These are phyloP conservation scores for Fraxinus americana DNA, from an alignment of 257 asterid genomes.

Conservation along the genomic window DNA sequence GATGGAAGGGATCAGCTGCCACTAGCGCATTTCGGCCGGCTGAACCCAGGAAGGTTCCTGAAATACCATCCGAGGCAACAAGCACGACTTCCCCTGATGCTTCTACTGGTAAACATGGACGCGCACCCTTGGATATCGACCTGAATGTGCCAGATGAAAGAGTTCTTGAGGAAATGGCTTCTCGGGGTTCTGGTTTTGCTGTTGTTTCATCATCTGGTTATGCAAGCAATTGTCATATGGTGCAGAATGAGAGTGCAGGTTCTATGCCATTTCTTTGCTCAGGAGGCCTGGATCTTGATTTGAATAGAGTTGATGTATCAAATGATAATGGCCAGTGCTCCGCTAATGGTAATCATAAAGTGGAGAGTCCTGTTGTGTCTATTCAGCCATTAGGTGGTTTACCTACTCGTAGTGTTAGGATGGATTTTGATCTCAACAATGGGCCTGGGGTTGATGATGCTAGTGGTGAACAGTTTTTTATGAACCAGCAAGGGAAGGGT, in stretches of 20 bases:
- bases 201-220: slow-evolving; percentile 17
- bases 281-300: slow-evolving; percentile 54
- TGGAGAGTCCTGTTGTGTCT: slow-evolving; percentile 24
- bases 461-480: slow-evolving; percentile 9
- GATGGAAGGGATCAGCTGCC: slow-evolving; percentile 97
- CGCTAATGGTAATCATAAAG: slow-evolving; percentile 30
- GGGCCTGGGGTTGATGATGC: slow-evolving; percentile 48
- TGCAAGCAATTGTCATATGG: slow-evolving; percentile 8
- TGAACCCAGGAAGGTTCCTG: slow-evolving; percentile 74
- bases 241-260: slow-evolving; percentile 16
- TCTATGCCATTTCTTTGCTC: slow-evolving; percentile 31
- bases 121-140: slow-evolving; percentile 50
- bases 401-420: slow-evolving; percentile 31
- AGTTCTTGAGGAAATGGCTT: slow-evolving; percentile 47
- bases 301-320: slow-evolving; percentile 52
- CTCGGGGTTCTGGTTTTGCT: slow-evolving; percentile 32
- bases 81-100: slow-evolving; percentile 36
- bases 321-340: slow-evolving; percentile 40
- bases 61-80: slow-evolving; percentile 28
- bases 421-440: slow-evolving; percentile 57
- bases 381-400: slow-evolving; percentile 22
- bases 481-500: slow-evolving; percentile 23
- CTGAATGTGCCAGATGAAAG: slow-evolving; percentile 58
- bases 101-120: slow-evolving; percentile 44
- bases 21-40: slow-evolving; percentile 98